These are phyloP conservation scores for Marasmius tenuissimus DNA, from an alignment of 1,284 basidiomycete genomes.

Conservation along the genomic window DNA sequence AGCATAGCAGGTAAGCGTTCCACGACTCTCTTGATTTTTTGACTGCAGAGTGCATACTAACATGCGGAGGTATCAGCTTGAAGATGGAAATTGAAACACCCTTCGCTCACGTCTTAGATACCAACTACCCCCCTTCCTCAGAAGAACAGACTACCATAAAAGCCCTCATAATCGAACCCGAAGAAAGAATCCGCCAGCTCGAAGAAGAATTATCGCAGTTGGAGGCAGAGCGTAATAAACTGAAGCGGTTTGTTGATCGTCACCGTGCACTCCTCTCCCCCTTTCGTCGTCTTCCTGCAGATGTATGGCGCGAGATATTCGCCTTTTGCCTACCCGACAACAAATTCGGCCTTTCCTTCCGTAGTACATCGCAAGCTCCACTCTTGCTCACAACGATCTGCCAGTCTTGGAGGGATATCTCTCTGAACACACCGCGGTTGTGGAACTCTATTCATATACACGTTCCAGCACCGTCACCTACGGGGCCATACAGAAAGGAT, in stretches of 20 bases:
- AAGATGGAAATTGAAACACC: too few species aligned
- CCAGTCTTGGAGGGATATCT: not conserved
- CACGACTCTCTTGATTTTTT: too few species aligned
- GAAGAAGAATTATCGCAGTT: not conserved
- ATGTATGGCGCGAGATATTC: not conserved
- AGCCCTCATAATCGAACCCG: too few species aligned
- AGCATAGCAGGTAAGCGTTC: too few species aligned
- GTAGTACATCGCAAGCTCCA: not conserved
- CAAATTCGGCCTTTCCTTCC: not conserved
- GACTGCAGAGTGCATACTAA: too few species aligned
- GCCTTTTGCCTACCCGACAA: not conserved
- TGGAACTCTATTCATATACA: not conserved
- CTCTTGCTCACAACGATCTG: not conserved
- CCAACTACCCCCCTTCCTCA: too few species aligned
- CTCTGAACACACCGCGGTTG: not conserved
- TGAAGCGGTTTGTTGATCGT: not conserved
- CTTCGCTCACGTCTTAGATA: too few species aligned
- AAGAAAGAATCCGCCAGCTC: not conserved
- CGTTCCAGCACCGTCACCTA: not conserved
- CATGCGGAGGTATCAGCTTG: too few species aligned
- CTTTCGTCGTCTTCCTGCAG: not conserved
- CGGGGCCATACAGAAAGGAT: not conserved
- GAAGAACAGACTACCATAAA: too few species aligned
- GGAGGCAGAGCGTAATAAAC: not conserved
- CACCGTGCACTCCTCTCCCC: not conserved